Conservation (phyloP, 2,329 filamentous ascomycete genomes). For the Trichoderma citrinoviride region DNA sequence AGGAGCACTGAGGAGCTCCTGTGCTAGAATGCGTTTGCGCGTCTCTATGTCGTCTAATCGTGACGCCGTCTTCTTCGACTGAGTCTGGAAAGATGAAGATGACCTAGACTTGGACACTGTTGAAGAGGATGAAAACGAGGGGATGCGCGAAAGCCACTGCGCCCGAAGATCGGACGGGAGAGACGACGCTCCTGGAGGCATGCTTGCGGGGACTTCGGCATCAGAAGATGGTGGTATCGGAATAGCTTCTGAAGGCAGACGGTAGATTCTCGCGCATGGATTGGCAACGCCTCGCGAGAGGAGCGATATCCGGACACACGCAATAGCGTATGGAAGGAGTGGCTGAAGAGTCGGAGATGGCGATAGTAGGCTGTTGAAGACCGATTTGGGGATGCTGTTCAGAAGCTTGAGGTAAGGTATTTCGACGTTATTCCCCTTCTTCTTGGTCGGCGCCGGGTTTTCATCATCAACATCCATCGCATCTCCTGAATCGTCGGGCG, state of each 20-base stretch:
- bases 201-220: slow-evolving; percentile 48
- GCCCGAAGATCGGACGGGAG: slow-evolving; percentile 54
- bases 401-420: slow-evolving; percentile 25
- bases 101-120: background rate
- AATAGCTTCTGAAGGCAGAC: slow-evolving; percentile 54
- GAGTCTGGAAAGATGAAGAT: background rate
- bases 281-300: slow-evolving; percentile 67
- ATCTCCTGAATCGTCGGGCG: slow-evolving; percentile 28
- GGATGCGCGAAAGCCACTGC: slow-evolving; percentile 67
- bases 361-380: slow-evolving; percentile 34
- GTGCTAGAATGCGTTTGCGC: slow-evolving; percentile 46
- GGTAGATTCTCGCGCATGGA: slow-evolving; percentile 79
- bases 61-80: background rate
- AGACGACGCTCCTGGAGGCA: slow-evolving; percentile 31
- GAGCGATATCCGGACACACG: slow-evolving; percentile 66
- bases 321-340: slow-evolving; percentile 41
- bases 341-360: slow-evolving; percentile 24
- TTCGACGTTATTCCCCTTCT: background rate
- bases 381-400: slow-evolving; percentile 29
- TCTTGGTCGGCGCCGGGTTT: background rate
- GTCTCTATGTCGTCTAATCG: slow-evolving; percentile 33
- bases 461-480: slow-evolving; percentile 36
- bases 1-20: slow-evolving; percentile 45
- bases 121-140: slow-evolving; percentile 23
- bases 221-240: slow-evolving; percentile 32